Percentiles rank a stretch among this genome's conserved stretches.
These are phyloP conservation scores for Hyaloscypha hepaticicola DNA, from an alignment of 495 filamentous ascomycete genomes.

Conservation along the genomic window DNA sequence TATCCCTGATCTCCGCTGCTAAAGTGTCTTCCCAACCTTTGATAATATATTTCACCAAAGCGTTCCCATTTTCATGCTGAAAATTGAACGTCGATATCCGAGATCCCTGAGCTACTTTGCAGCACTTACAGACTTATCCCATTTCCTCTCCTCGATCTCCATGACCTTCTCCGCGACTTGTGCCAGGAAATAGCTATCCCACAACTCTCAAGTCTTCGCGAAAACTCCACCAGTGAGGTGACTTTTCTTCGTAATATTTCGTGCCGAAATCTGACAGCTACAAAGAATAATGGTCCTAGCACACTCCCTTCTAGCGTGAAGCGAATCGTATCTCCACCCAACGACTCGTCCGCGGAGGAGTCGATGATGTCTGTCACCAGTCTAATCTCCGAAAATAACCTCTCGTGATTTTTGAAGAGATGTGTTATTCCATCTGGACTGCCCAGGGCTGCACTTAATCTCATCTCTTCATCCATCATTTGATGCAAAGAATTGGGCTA, in stretches of 20 bases:
- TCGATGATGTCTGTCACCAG: background rate
- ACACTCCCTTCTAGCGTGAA: background rate
- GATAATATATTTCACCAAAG: background rate
- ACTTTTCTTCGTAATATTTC: background rate
- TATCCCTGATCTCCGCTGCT: background rate
- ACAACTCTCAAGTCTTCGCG: background rate
- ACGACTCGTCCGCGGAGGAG: background rate
- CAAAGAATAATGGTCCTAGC: background rate
- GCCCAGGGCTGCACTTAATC: no score
- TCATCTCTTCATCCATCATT: no score
- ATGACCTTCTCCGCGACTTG: background rate
- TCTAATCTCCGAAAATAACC: background rate
- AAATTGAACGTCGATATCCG: background rate
- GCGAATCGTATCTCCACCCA: background rate
- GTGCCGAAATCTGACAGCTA: background rate
- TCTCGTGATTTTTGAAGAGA: constrained; percentile 24
- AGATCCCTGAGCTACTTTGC: background rate
- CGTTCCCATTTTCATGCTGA: background rate
- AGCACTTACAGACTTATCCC: background rate
- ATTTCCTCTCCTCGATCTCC: background rate
- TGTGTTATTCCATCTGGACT: no score
- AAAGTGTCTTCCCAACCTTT: background rate
- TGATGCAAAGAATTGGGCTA: no score
- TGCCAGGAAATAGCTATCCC: background rate
- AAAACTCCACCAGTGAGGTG: background rate